These are phyloP conservation scores for Scheffersomyces illinoinensis DNA, from an alignment of 1,139 yeast genomes.

Conservation along the genomic window DNA sequence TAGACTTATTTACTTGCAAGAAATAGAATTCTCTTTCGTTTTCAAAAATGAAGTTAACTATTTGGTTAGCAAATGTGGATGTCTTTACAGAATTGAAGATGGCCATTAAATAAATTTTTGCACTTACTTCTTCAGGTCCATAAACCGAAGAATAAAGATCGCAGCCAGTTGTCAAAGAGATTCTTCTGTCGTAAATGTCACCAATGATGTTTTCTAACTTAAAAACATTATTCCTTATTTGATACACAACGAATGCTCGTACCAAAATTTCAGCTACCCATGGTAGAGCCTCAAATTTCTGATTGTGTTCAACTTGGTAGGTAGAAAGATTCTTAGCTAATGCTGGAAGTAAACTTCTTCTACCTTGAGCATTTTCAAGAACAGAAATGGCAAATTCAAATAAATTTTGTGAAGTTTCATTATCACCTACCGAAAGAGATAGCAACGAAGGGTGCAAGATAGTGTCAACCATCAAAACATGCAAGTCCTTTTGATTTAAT, in stretches of 20 bases:
- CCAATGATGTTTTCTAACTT: constrained; percentile 61
- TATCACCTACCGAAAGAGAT: constrained; percentile 19
- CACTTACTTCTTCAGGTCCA: constrained; percentile 60
- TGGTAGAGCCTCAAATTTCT: constrained; percentile 34
- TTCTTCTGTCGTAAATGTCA: constrained; percentile 42
- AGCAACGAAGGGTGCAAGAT: constrained; percentile 31
- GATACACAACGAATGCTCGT: constrained; percentile 47
- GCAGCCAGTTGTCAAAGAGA: constrained; percentile 22
- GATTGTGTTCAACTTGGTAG: constrained; percentile 34
- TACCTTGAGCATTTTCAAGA: constrained; percentile 53
- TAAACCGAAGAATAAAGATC: constrained; percentile 51
- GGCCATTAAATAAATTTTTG: constrained; percentile 52
- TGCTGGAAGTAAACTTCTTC: constrained; percentile 70
- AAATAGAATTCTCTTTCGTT: constrained; percentile 44
- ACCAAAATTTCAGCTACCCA: constrained; percentile 63
- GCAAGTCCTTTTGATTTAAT: constrained; percentile 65
- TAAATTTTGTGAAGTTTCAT: constrained; percentile 26
- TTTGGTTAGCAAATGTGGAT: constrained; percentile 31
- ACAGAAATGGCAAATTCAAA: constrained; percentile 43
- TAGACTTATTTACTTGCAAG: constrained; percentile 50
- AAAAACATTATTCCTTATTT: constrained; percentile 58
- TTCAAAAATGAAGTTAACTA: constrained; percentile 45
- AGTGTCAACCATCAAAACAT: constrained; percentile 52
- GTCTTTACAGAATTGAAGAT: constrained; percentile 39
- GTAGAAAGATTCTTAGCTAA: constrained; percentile 46